Base-by-base conservation (phyloP, 2,329 filamentous ascomycete species). In the Pyrenophora tritici-repentis region DNA sequence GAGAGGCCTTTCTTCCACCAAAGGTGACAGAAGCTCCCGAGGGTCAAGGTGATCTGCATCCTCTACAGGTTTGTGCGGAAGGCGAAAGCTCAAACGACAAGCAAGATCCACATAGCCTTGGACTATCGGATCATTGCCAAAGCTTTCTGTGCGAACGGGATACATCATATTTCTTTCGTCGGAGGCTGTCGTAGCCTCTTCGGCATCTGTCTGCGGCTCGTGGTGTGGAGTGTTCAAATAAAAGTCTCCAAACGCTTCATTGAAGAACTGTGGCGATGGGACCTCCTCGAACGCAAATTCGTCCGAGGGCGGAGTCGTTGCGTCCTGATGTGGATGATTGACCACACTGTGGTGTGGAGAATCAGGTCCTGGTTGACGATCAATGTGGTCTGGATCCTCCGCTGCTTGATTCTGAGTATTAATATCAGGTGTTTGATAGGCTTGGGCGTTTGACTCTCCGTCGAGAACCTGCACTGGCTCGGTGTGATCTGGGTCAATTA, bases 101-200 rank as follows among this genome's bases (percentile, higher is more conserved):
- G 46, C 24, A 37, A 48, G n/a, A 42, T 48, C 39, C 4, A 42
- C 7, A 37, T 48, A 48, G 38, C 33, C 7, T 38, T 42, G 9
- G 16, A 48, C 3, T 37, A 42, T 48, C 3, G 6, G 22, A 26
- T 48, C 13, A 22, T 32, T 3, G 3, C 9, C 6, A 10, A 48
- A 33, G 24, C 17, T 42, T 42, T 33, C 1, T 2, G 16, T 24
- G 33, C 37, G 9, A 48, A 2, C 3, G 3, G 6, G 16, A 24
- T 42, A 3, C 6, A n/a, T 24, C n/a, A 0, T 1, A 42, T 24
- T 2, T 37, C 42, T 6, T n/a, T 48, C 26, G 3, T 48, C 1
- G 0, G 5, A 32, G 33, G 22, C 2, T 24, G 6, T 32, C 2
- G 5, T 22, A 3, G 14, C 22, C 22, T 42, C 38, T 17, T 47